A percentile compares a stretch with the other conserved stretches of the same genome.
Conservation (phyloP, 148 eudicot genomes). For the Polygonum maritimum region DNA sequence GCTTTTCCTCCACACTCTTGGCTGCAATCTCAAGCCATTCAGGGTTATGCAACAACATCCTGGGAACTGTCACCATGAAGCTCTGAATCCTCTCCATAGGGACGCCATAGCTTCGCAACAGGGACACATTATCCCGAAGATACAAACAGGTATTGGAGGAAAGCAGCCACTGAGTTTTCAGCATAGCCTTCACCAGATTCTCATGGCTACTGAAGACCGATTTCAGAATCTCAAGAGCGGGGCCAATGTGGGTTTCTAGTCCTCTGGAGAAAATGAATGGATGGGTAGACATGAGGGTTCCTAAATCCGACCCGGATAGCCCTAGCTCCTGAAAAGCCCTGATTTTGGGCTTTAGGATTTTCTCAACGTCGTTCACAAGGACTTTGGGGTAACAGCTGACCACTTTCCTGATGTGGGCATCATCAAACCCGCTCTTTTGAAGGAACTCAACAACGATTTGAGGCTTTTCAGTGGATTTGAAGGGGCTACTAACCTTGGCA, state of each 20-base stretch:
- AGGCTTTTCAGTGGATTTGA: slow-evolving; percentile 20
- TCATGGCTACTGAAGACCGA: slow-evolving; percentile 2
- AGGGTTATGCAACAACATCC: neutral
- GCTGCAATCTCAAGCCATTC: neutral
- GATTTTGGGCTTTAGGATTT: slow-evolving; percentile 37
- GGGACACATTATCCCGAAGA: neutral
- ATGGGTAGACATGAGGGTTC: neutral
- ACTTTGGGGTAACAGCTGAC: slow-evolving; percentile 17
- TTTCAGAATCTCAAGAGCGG: slow-evolving; percentile 7
- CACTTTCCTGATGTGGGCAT: slow-evolving; percentile 23
- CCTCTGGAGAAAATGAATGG: neutral
- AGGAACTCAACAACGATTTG: slow-evolving; percentile 21
- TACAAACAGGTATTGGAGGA: neutral
- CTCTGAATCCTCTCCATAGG: slow-evolving; percentile 4
- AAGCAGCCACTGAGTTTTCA: slow-evolving; percentile 7
- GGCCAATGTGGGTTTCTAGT: slow-evolving; percentile 10
- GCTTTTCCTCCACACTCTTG: slow-evolving; percentile 3
- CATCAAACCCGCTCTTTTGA: slow-evolving; percentile 14
- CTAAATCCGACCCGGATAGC: slow-evolving; percentile 20
- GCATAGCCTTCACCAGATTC: slow-evolving; percentile 1
- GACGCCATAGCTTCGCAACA: slow-evolving; percentile 4
- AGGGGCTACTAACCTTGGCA: slow-evolving; percentile 18
- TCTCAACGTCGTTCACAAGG: slow-evolving; percentile 18
- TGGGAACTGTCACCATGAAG: neutral
- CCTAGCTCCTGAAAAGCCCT: slow-evolving; percentile 28